Evolutionary conservation across 2,329 filamentous ascomycete genomes (phyloP).

Genomic region (Coniochaeta hoffmannii): DNA sequence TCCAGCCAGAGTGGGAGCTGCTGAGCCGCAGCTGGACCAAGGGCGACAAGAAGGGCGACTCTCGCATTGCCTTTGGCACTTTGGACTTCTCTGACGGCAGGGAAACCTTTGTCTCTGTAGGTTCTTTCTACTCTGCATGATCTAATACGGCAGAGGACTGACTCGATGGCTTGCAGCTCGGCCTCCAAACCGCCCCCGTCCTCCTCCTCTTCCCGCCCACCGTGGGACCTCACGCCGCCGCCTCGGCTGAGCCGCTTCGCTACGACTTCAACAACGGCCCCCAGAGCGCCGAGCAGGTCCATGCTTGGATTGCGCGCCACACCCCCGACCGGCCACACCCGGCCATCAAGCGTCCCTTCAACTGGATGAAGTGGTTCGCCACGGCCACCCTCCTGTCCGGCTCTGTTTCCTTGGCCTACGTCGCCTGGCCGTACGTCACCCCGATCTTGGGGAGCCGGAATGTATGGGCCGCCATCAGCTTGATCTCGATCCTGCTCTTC

Average conservation of each 20-base stretch:
- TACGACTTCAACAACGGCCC: slow-evolving; percentile 78
- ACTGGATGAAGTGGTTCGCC: slow-evolving; percentile 70
- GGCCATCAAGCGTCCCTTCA: slow-evolving; percentile 72
- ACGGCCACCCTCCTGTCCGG: slow-evolving; percentile 64
- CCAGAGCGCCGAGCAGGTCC: slow-evolving; percentile 68
- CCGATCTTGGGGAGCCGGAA: slow-evolving; percentile 86
- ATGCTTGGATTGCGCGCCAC: slow-evolving; percentile 71
- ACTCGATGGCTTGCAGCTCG: slow-evolving; percentile 51
- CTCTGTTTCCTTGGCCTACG: slow-evolving; percentile 57
- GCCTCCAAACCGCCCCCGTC: slow-evolving; percentile 89
- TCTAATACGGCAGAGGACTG: neutral
- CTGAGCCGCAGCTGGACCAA: slow-evolving; percentile 80
- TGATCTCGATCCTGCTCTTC: slow-evolving; percentile 86
- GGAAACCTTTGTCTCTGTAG: slow-evolving; percentile 77
- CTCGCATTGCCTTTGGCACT: slow-evolving; percentile 70
- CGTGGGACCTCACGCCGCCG: slow-evolving; percentile 66
- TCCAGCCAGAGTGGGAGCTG: slow-evolving; percentile 91
- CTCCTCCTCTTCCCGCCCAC: slow-evolving; percentile 84
- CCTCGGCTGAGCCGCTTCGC: slow-evolving; percentile 61
- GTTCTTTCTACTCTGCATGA: slow-evolving; percentile 15
- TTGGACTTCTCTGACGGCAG: slow-evolving; percentile 85
- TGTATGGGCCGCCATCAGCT: slow-evolving; percentile 82
- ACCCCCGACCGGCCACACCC: slow-evolving; percentile 75
- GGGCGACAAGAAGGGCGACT: slow-evolving; percentile 69
- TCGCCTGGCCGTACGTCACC: slow-evolving; percentile 70